Base-by-base conservation (phyloP, 2,329 filamentous ascomycete genomes). In the Bisporella sp. region DNA sequence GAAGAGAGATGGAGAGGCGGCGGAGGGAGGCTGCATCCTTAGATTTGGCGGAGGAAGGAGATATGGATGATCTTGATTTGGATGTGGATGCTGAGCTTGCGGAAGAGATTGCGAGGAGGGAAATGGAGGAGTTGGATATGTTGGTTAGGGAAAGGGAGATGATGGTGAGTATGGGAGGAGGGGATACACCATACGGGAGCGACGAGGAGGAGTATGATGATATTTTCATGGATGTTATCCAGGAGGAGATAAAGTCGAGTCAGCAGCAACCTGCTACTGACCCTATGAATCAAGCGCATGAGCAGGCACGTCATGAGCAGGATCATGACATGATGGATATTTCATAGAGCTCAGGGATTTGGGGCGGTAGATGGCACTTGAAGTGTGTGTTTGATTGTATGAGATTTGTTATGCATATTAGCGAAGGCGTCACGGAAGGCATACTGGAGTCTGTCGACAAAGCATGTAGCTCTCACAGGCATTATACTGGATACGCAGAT, bases 221-320 rank as follows among this genome's bases (percentile, higher is more conserved):
- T 44, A 66, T 84, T 7, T 84, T 96, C 63, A 78, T 80, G 71
- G 81, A 88, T 57, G 64, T 87, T 37, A 66, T 81, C 46, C 72
- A 76, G n/a, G 68, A 74, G 53, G 69, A 75, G 45, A 48, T 66
- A 11, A 53, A 47, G 28, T 53, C 56, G 42, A 55, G 47, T 56
- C 62, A 63, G 42, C 55, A 56, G 13, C 59, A 55, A 51, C 45
- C 42, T 33, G n/a, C 35, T 9, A 8, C 8, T 2, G n/a, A n/a
- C 35, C 8, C 8, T 9, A n/a, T n/a, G 35, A 11, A 31, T 21
- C 42, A 45, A 8, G 13, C 28, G 9, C 35, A 39, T 39, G 35
- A 13, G 35, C 35, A 39, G 29, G 49, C 46, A 30, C 47, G 56
- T 31, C 57, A 57, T 37, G 59, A 65, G 46, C 29, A 41, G 53